Base-by-base conservation (phyloP, 352 stramenopile species). In the Thalassiosira hispida region DNA sequence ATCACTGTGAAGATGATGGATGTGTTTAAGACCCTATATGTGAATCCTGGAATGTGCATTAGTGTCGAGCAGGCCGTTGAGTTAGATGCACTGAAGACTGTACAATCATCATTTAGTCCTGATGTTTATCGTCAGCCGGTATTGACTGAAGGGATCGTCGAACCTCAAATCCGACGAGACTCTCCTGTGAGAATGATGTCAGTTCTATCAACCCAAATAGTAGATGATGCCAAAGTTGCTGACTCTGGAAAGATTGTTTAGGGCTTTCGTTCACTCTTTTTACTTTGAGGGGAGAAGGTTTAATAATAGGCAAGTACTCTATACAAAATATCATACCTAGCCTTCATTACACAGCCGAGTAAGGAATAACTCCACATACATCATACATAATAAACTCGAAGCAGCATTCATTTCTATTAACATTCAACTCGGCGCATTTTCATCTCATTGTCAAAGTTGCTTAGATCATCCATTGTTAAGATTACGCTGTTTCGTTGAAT, bases 1-100 rank as follows among this genome's bases (percentile, higher is more conserved):
- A 73, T 87, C 27, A 85, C 83, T 2, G 51, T 86, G 8, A 81
- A 77, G 49, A 84, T 86, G 80, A 88, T 90, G 80, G 35, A 63
- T 53, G 66, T 76, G 0, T 88, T 90, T 52, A 84, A 85, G 23
- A 64, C 60, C 8, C 40, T 84, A 16, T 90, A 87, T 46, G 76
- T 65, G 18, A 65, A 46, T 31, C 70, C 75, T 18, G 72, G 71
- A 59, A 76, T 31, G 11, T 79, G 66, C 44, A 49, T 90, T 4
- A 79, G 65, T 67, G 31, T 88, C 11, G 80, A 90, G 57, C 56
- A 74, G 52, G 84, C 84, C 9, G 67, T 88, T 0, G 84, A 86
- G 53, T 29, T 90, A 3, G 84, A 90, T 62, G 46, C 42, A 44
- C 65, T 77, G 35, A 75, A 44, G 56, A 61, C 78, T 33, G 64